A percentile compares a stretch with the other conserved stretches of the same genome.
phyloP scores from a whole-genome alignment of 345 rosid species.

The Isatis tinctoria region DNA sequence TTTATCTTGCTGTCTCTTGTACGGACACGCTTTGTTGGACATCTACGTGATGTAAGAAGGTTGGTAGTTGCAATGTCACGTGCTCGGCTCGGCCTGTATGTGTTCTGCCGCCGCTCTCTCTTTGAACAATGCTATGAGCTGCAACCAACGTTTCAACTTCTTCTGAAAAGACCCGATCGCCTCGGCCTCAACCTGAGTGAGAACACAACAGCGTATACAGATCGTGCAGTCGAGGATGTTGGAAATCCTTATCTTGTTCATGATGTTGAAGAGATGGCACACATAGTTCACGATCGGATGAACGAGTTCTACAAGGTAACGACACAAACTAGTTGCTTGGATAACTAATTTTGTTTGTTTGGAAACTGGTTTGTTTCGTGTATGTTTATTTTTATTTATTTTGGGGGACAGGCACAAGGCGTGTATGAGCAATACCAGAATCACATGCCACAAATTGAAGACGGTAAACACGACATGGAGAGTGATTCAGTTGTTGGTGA shows the following conservation, averaged over 20 bases:
- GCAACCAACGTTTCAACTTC: conserved; percentile 81
- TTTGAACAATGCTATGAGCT: conserved; percentile 96
- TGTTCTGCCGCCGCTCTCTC: conserved; percentile 83
- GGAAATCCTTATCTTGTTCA: conserved; percentile 58
- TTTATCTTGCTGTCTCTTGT: conserved; percentile 91
- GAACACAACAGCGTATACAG: conserved; percentile 50
- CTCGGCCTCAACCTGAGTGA: conserved; percentile 68
- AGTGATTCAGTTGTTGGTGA: conserved; percentile 31
- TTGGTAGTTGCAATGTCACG: conserved; percentile 99
- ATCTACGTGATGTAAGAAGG: conserved; percentile 96
- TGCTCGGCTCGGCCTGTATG: conserved; percentile 87
- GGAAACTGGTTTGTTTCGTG: neutral
- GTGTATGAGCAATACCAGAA: conserved; percentile 46
- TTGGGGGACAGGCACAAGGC: conserved; percentile 40
- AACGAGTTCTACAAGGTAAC: conserved; percentile 66
- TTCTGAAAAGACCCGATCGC: conserved; percentile 80
- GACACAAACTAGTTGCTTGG: neutral
- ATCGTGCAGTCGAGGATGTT: conserved; percentile 71
- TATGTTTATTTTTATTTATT: neutral
- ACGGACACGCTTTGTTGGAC: conserved; percentile 95
- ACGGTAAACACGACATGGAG: conserved; percentile 31
- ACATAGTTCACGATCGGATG: conserved; percentile 51
- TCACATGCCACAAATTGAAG: conserved; percentile 37
- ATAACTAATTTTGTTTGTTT: neutral
- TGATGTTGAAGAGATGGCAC: conserved; percentile 70